Percentiles rank a stretch among this genome's conserved stretches.
Conservation (phyloP, 225 moss, liverwort and hornwort species). For the Physcomitrellopsis africana region DNA sequence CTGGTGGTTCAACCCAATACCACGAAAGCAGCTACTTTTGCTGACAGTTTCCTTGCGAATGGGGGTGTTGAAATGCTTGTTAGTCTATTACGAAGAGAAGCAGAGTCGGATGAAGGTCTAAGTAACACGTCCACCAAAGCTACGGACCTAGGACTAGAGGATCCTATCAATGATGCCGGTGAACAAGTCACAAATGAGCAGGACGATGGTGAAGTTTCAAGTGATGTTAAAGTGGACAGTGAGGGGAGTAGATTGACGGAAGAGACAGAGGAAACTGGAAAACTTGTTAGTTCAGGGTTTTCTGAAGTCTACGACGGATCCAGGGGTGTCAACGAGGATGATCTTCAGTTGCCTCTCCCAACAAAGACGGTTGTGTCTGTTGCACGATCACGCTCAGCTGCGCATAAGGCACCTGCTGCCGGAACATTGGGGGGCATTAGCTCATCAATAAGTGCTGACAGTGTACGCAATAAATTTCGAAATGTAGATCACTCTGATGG, state of each 20-base stretch:
- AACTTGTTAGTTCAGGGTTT: not conserved
- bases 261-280: constrained; percentile 1
- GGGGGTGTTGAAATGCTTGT: constrained; percentile 96
- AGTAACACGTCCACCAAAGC: constrained; percentile 26
- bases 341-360: constrained; percentile 41
- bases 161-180: constrained; percentile 14
- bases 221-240: constrained; percentile 22
- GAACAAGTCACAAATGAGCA: constrained; percentile 30
- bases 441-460: constrained; percentile 87
- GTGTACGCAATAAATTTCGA: constrained; percentile 84
- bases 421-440: constrained; percentile 84
- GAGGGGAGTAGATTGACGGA: constrained; percentile 26
- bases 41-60: constrained; percentile 74
- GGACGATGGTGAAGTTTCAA: constrained; percentile 26
- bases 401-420: constrained; percentile 61
- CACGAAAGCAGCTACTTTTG: constrained; percentile 74
- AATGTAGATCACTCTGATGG: constrained; percentile 86
- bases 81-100: constrained; percentile 72
- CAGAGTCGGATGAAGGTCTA: constrained; percentile 51
- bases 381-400: constrained; percentile 45
- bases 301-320: not conserved
- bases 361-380: constrained; percentile 48
- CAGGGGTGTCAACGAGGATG: not conserved
- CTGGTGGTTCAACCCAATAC: constrained; percentile 88
- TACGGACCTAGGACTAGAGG: constrained; percentile 30